Evolutionary conservation across 495 filamentous ascomycete genomes (phyloP), one percentile per base, ranked within the genome.

Genomic region (Trichoderma virens): DNA sequence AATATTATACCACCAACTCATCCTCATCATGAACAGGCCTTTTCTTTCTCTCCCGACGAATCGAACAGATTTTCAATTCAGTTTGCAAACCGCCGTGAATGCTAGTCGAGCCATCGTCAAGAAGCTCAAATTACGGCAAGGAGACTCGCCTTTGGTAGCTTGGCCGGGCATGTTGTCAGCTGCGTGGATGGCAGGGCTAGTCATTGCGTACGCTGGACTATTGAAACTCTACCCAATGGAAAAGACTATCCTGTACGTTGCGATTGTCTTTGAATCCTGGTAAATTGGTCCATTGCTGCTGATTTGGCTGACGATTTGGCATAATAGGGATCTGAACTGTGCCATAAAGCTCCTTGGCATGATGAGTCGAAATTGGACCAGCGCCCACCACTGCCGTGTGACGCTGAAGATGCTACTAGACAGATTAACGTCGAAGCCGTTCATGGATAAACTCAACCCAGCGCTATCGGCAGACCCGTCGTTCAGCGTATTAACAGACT

Each of bases 351-450:
- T 56, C 11, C 51, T 56, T 18, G 51, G 51, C 25, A 56, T 56
- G 51, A 56, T 56, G 51, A 56, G 51, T 8, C 51, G 51, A 56
- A 56, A 56, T 23, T 56, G 51, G 51, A 56, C 14, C 25, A 56
- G 51, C 20, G 51, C 51, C 11, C 51, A 56, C 11, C 51, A 56
- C 51, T 56, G 51, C 51, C 51, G 51, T 4, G 51, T 56, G 51
- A 56, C 51, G 51, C 51, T 56, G 25, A 56, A 56, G 51, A 56
- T 56, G 51, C 51, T 56, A 23, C 51, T 56, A 7, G 51, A 56
- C 20, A 56, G 51, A 23, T 18, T 56, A 8, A 56, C 51, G 11
- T 56, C 51, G 8, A 56, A 56, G 25, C 51, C 51, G 11, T 56
- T 56, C 13, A 56, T 56, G 51, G 51, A 56, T 14, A 27, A 30